Base-by-base conservation (phyloP, 495 filamentous ascomycete species). In the Penicillium atrosanguineum region DNA sequence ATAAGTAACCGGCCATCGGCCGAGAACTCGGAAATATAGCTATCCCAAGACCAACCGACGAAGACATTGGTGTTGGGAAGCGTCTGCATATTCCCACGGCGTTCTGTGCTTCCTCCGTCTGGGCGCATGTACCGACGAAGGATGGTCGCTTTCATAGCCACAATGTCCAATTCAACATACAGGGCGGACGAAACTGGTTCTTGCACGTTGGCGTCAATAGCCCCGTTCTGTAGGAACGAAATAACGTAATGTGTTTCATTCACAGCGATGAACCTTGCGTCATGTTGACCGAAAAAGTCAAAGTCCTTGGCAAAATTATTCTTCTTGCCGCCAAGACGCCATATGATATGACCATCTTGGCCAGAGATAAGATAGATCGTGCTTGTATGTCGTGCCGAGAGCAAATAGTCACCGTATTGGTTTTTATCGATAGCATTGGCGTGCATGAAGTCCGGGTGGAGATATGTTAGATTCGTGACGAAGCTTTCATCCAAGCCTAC, bases 31-130 rank as follows among this genome's bases (percentile, higher is more conserved):
- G 71, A 79, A 49, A 79, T 62, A n/a, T 71, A 72, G 0, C 73
- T 69, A 14, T 67, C 59, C 26, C 65, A 69, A 7, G 74, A 72
- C 78, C 77, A 82, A 40, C 73, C 72, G 15, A 80, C 67, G 3
- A 80, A 64, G 9, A 69, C 57, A 43, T 80, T 78, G 14, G 73
- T 73, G 29, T 59, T 56, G 0, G 75, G 69, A 2, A 83, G 67
- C 0, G 75, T 56, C 50, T 83, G 81, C 20, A 76, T 70, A 48
- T 74, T 79, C 8, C 80, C 81, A 53, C 79, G 77, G 4, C 69
- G 74, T 19, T 69, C 74, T n/a, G 72, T 73, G 15, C 70, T 28
- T 75, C 57, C 26, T 63, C 69, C 31, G 44, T 59, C 52, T 66
- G 65, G 76, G 67, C 68, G 64, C 7, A 50, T 50, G 47, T 63